Evolutionary conservation across 2,329 filamentous ascomycete genomes (phyloP).

Genomic region (Trichophyton mentagrophytes): DNA sequence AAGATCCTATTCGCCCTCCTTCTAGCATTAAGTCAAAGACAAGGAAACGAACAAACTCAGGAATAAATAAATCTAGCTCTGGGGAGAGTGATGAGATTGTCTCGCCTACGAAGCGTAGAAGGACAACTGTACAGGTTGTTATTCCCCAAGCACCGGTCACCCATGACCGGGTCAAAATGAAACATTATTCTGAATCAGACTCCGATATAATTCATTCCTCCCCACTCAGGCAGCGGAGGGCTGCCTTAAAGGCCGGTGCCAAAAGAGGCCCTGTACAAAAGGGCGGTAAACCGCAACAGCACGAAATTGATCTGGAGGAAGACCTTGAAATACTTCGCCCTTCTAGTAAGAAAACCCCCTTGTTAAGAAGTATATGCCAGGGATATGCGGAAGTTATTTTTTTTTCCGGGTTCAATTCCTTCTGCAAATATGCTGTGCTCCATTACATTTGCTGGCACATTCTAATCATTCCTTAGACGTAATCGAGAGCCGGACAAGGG

Average conservation of each 20-base stretch:
- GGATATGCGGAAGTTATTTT: background rate
- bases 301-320: constrained; percentile 32
- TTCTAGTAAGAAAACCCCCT: constrained; percentile 24
- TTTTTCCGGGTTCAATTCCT: background rate
- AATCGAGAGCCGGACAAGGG: constrained; percentile 30
- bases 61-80: background rate
- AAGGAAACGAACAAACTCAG: background rate
- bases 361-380: background rate
- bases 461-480: constrained; percentile 21
- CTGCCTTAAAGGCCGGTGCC: constrained; percentile 7
- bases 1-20: background rate
- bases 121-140: background rate
- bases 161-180: constrained; percentile 17
- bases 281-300: constrained; percentile 13
- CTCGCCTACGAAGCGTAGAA: constrained; percentile 9
- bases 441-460: background rate
- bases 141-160: background rate
- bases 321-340: constrained; percentile 35
- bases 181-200: constrained; percentile 19
- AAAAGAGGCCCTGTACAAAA: background rate
- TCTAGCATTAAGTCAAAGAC: background rate
- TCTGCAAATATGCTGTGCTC: background rate
- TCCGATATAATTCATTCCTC: constrained; percentile 19
- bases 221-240: constrained; percentile 19
- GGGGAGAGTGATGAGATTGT: constrained; percentile 9